phyloP scores from a whole-genome alignment of 257 asterid genomes.

The Solanum paucissectum region DNA sequence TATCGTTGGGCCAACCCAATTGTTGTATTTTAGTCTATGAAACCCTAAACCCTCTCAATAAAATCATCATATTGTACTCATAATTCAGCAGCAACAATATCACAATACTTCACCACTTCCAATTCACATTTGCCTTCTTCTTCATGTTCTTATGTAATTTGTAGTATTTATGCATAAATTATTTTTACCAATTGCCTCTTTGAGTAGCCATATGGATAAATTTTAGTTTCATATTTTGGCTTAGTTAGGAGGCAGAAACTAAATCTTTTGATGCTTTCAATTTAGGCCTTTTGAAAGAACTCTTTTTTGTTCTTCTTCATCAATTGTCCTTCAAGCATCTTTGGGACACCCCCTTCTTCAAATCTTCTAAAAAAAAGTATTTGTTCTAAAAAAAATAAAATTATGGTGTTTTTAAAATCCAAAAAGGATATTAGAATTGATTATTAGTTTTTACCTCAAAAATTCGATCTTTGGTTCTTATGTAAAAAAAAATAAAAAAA shows the following conservation, averaged over 20 bases:
- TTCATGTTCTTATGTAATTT: not conserved
- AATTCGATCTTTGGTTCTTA: not conserved
- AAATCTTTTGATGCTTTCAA: not conserved
- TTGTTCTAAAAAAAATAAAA: not conserved
- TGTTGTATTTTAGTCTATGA: not conserved
- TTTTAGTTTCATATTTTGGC: constrained; percentile 6
- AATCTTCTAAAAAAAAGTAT: not conserved
- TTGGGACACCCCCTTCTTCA: not conserved
- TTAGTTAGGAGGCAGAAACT: constrained; percentile 16
- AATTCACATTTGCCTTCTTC: not conserved
- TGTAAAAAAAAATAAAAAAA: not conserved
- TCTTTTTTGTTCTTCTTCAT: not conserved
- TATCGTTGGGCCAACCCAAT: not conserved
- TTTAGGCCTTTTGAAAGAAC: not conserved
- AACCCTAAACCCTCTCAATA: not conserved
- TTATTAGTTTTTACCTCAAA: not conserved
- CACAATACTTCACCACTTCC: not conserved
- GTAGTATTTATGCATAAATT: not conserved
- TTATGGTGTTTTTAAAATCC: not conserved
- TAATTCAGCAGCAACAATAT: not conserved
- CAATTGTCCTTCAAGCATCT: constrained; percentile 6
- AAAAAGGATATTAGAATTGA: not conserved
- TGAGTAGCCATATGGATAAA: constrained; percentile 17
- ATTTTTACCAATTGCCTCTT: not conserved
- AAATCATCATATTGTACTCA: not conserved